Base-by-base conservation (phyloP, 2,329 filamentous ascomycete genomes). In the Knoxdaviesia capensis region DNA sequence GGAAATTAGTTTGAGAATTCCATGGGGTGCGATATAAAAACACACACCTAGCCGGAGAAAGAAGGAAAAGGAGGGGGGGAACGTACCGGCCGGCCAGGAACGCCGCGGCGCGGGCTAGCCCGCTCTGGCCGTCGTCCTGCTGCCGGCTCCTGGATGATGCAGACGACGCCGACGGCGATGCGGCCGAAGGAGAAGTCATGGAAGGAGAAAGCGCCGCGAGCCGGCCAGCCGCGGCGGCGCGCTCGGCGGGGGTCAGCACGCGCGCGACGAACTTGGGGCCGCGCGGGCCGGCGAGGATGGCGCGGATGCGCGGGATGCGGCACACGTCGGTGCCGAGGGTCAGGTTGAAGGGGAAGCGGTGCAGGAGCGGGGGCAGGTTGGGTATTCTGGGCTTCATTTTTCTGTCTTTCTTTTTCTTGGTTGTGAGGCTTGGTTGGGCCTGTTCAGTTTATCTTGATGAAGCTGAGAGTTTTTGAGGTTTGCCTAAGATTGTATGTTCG, bases 281-380 rank as follows among this genome's bases (percentile, higher is more conserved):
- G 35, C 54, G 54, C 6, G 59, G 54, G 30, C 61, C 54, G 11
- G 53, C 56, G 41, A 88, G 56, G 41, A 86, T 63, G 20, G 57
- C 55, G 46, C 64, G 60, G 45, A 93, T 74, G 43, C 85, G 75
- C 1, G 66, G 58, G 44, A 85, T 69, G 44, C 68, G 67, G 56
- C 82, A 85, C 44, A 93, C 79, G 54, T 93, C 86, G 39, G 74
- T 88, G 44, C 86, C 86, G 41, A 93, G 62, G 40, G 68, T 67
- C 9, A 88, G 53, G 1, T 74, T 64, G n/a, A 74, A 64, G 1
- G 78, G 77, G 50, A 87, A 84, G 3, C 54, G 54, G 11, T 53
- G 52, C 38, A 61, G 43, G 29, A 53, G 52, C 9, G 11, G 30
- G 2, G 8, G 37, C 2, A 1, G 30, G 30, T 7, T 6, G 30